These are phyloP conservation scores for Monascus purpureus DNA, from an alignment of 495 filamentous ascomycete species.

Conservation along the genomic window DNA sequence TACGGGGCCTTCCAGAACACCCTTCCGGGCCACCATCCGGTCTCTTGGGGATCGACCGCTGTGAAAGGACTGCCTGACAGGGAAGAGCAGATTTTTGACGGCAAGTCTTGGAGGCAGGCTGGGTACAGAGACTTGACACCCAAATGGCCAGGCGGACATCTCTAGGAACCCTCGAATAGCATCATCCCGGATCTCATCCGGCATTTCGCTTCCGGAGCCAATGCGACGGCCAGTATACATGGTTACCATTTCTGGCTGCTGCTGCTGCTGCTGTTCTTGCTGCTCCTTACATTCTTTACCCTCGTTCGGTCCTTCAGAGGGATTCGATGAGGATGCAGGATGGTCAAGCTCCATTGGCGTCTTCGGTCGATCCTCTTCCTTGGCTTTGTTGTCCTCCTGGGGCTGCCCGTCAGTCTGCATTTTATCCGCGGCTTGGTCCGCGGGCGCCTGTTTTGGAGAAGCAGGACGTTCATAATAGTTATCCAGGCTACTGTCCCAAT, in stretches of 20 bases:
- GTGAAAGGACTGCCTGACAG: conserved; percentile 38
- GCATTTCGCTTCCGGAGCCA: conserved; percentile 56
- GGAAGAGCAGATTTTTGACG: conserved; percentile 37
- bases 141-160: conserved; percentile 65
- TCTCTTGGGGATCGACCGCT: conserved; percentile 56
- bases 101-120: conserved; percentile 48
- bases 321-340: neutral
- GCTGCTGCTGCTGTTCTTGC: no score
- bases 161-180: conserved; percentile 61
- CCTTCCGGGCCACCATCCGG: conserved; percentile 52
- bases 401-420: conserved; percentile 17
- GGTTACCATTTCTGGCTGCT: conserved; percentile 8
- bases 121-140: conserved; percentile 53
- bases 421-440: conserved; percentile 6
- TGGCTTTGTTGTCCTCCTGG: neutral
- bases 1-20: conserved; percentile 63
- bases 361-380: conserved; percentile 2
- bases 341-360: conserved; percentile 23
- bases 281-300: conserved; percentile 1
- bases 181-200: conserved; percentile 56
- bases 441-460: conserved; percentile 12
- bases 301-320: neutral
- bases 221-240: conserved; percentile 43
- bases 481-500: conserved; percentile 50
- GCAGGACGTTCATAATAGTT: conserved; percentile 33